A percentile compares a stretch with the other conserved stretches of the same genome.
phyloP scores from a whole-genome alignment of 805 yeast species.

The Candida berthetii region DNA sequence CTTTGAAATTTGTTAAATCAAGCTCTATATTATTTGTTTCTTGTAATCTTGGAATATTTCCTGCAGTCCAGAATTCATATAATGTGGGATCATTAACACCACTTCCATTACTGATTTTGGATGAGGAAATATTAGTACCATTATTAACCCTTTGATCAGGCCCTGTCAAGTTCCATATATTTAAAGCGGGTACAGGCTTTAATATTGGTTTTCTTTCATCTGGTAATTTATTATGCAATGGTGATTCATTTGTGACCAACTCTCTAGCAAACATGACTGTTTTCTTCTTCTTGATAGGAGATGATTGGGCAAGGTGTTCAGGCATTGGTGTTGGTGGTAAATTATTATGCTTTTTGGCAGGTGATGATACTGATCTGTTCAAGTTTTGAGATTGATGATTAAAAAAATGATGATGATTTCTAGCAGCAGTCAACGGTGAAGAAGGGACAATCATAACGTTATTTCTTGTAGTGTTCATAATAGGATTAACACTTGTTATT shows the following conservation, averaged over 20 bases:
- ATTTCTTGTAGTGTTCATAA: too few relatives aligned
- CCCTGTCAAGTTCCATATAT: too few relatives aligned
- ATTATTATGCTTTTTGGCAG: too few relatives aligned
- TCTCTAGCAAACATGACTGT: neutral
- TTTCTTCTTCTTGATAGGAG: neutral
- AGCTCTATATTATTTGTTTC: neutral
- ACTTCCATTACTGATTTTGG: too few relatives aligned
- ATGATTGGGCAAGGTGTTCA: neutral
- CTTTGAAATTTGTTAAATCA: conserved; percentile 10
- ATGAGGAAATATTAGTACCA: too few relatives aligned
- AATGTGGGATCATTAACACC: conserved; percentile 1
- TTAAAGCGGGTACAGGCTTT: neutral
- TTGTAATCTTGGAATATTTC: conserved; percentile 14
- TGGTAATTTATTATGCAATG: neutral
- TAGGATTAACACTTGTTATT: too few relatives aligned
- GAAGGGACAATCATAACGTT: too few relatives aligned
- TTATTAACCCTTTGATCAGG: too few relatives aligned
- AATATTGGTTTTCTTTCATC: neutral
- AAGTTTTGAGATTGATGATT: neutral
- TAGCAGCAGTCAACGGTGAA: too few relatives aligned
- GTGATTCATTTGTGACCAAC: neutral
- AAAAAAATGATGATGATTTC: too few relatives aligned
- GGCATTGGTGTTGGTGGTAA: neutral
- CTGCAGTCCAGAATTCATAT: conserved; percentile 18
- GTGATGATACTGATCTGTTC: neutral